Evolutionary conservation across 345 rosid species (phyloP), one percentile per base, ranked within the genome.

Genomic region (Aquilaria yunnanensis): DNA sequence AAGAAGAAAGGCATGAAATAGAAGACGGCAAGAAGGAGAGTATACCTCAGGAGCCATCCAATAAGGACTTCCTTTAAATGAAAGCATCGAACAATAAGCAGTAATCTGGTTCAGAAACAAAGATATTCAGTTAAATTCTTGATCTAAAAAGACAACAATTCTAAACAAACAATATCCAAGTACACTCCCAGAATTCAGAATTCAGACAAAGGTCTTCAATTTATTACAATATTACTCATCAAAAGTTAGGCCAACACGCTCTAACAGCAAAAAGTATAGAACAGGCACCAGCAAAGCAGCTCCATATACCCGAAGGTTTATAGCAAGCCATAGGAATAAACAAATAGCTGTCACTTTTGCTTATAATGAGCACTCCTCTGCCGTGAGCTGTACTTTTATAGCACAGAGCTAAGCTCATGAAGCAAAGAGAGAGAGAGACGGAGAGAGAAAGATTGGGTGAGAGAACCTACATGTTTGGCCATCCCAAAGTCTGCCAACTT

Each of bases 41-140:
- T 48, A 41, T 81, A 93, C 99, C 99, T 93, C 97, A 13, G 99
- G 99, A 34, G 99, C 99, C 97, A 93, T 93, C 99, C 99, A 93
- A 68, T 86, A 93, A 54, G 99, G 99, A 77, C 99, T 93, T 66
- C 99, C 99, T 69, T 84, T 90, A 82, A 93, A 93, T 9, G 99
- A 93, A 75, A 93, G 96, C 96, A 90, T 90, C 56, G 96, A 80
- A 60, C 90, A 70, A 67, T 75, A 83, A 46, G 84, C 68, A 13
- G 89, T 76, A 49, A 85, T 89, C 99, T 93, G 82, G 52, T 62
- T 62, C 58, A 74, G 12, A 68, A 63, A 64, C 56, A 71, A 37
- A 53, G 14, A 12, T 49, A 52, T 54, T 70, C 59, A 74, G 69
- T 51, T 71, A 43, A 37, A 47, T 51, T 62, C 52, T 59, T 45